Percentiles rank a stretch among this genome's conserved stretches.
Evolutionary conservation across 106 monocot genomes (phyloP).

Genomic region (Cymbidium sinense): DNA sequence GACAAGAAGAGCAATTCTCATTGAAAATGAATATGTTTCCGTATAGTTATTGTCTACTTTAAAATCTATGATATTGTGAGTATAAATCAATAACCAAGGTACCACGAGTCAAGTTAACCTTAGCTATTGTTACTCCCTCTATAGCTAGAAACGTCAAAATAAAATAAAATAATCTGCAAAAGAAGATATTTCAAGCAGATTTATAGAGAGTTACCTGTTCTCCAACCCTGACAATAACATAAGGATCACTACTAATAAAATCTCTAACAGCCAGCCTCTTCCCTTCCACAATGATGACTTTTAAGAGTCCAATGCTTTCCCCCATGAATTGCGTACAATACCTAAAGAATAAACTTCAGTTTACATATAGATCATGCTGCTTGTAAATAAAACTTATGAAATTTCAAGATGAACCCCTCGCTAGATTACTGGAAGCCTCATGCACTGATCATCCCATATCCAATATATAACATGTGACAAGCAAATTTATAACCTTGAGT

Average conservation of each 20-base stretch:
- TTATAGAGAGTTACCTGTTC: conserved; percentile 35
- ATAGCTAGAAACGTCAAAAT: not conserved
- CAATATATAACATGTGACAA: not conserved
- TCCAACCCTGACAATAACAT: conserved; percentile 67
- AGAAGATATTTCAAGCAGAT: not conserved
- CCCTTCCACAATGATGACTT: conserved; percentile 53
- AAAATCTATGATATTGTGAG: not conserved
- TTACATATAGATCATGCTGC: not conserved
- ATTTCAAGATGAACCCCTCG: not conserved
- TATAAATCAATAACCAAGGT: not conserved
- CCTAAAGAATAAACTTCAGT: not conserved
- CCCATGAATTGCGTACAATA: conserved; percentile 18
- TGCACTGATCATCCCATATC: not conserved
- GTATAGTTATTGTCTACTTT: too few relatives aligned
- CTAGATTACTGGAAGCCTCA: too few relatives aligned
- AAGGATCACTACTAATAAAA: conserved; percentile 92
- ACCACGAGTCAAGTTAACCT: not conserved
- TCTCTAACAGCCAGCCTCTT: conserved; percentile 71
- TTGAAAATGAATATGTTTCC: too few relatives aligned
- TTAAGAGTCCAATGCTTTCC: conserved; percentile 46
- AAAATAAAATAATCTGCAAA: not conserved
- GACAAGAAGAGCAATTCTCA: too few relatives aligned
- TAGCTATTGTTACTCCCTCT: not conserved
- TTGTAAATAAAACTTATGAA: not conserved
- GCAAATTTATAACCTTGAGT: not conserved